Base-by-base conservation (phyloP, 495 filamentous ascomycete genomes). In the Penicillium verhagenii region DNA sequence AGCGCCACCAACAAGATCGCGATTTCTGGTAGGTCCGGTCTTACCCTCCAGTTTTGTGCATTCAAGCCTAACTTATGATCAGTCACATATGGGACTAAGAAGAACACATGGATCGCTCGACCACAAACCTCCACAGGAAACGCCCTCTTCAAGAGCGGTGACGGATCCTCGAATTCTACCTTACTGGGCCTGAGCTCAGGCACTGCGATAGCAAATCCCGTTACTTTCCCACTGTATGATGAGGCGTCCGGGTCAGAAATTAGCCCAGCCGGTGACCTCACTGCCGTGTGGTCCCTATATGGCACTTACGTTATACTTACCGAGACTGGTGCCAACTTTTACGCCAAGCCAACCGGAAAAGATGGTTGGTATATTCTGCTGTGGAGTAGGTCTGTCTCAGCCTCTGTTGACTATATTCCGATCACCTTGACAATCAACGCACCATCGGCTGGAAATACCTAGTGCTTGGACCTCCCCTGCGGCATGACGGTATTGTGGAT, bases 361-460 rank as follows among this genome's bases (percentile, higher is more conserved):
- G 59, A 61, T 18, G 56, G 54, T 8, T 35, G 65, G 52, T 74
- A 65, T 60, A 37, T 43, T n/a, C 54, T 74, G 31, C 48, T 60
- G 24, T 73, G 66, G 68, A 73, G 72, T 54, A 55, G 54, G 6
- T 65, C 65, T n/a, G 56, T 59, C 20, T 53, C 61, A 6, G 47
- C 54, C n/a, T 40, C 28, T 28, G 50, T 61, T 11, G 64, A 52
- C n/a, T 47, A 55, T 8, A 50, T 67, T 14, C 31, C 62, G 7
- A 49, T 73, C 35, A 59, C 54, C 21, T 37, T 71, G 45, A 66
- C 58, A 24, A 57, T 60, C 3, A 63, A 63, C 16, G 59, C 60
- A 13, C 69, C 71, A 16, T 16, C 10, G 5, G 24, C 23, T 52
- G 16, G 50, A 11, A 33, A 11, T 13, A 3, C 29, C 29, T 33